These are phyloP conservation scores for Cydonia oblonga DNA, from an alignment of 331 rosid species.

Conservation along the genomic window DNA sequence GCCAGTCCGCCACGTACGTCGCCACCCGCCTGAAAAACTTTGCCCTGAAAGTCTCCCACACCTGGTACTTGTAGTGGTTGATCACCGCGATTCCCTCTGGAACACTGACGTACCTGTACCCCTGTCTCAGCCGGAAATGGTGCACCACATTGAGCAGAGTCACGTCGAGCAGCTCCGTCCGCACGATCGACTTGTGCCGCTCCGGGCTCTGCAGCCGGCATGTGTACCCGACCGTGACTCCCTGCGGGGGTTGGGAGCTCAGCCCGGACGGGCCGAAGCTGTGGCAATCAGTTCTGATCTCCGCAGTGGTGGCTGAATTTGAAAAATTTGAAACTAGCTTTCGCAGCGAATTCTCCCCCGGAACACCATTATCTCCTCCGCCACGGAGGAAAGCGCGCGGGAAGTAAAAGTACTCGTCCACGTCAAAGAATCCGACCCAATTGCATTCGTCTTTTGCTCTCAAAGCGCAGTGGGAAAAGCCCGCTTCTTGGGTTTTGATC, in stretches of 20 bases:
- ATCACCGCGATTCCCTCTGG: constrained; percentile 42
- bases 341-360: constrained; percentile 49
- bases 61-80: constrained; percentile 94
- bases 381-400: constrained; percentile 31
- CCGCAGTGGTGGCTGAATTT: constrained; percentile 35
- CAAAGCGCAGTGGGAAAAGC: constrained; percentile 87
- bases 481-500: constrained; percentile 95
- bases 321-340: constrained; percentile 49
- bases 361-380: constrained; percentile 9
- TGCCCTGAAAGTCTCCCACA: constrained; percentile 75
- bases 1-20: constrained; percentile 94
- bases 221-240: constrained; percentile 69
- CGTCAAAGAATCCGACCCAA: constrained; percentile 95
- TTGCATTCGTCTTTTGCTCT: constrained; percentile 73
- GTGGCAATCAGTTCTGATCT: constrained; percentile 74
- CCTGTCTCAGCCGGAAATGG: constrained; percentile 64
- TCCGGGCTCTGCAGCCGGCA: constrained; percentile 64
- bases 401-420: constrained; percentile 83
- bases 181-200: constrained; percentile 80
- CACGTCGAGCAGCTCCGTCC: constrained; percentile 52
- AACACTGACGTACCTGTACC: constrained; percentile 31
- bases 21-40: constrained; percentile 91
- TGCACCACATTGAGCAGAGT: constrained; percentile 83
- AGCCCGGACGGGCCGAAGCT: constrained; percentile 95
- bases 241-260: constrained; percentile 44